phyloP scores from a whole-genome alignment of 345 rosid genomes.

The Rhizophora mangle region DNA sequence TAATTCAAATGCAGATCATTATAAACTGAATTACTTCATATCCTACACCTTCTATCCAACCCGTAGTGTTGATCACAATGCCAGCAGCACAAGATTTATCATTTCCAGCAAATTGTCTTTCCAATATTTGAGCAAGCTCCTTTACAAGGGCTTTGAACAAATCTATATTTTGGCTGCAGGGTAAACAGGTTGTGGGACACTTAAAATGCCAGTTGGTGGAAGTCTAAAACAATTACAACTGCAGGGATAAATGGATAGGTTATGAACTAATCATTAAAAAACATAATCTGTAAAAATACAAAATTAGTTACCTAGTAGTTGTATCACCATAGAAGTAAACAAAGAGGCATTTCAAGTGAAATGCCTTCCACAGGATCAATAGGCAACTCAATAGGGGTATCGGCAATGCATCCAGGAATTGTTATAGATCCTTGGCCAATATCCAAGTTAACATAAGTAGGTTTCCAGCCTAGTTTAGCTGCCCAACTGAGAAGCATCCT shows the following conservation, averaged over 20 bases:
- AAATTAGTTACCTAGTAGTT: constrained; percentile 57
- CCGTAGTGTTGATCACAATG: constrained; percentile 94
- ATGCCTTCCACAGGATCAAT: constrained; percentile 93
- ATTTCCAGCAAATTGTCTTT: constrained; percentile 67
- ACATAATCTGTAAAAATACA: neutral
- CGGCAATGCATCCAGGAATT: constrained; percentile 79
- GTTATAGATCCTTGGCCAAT: constrained; percentile 93
- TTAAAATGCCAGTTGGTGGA: neutral
- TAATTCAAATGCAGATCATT: neutral
- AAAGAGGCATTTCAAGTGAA: constrained; percentile 78
- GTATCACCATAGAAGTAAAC: constrained; percentile 82
- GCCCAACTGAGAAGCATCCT: constrained; percentile 99
- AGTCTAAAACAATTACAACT: neutral
- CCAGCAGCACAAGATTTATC: constrained; percentile 81
- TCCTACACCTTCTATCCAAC: constrained; percentile 92
- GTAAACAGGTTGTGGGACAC: neutral
- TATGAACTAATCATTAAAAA: neutral
- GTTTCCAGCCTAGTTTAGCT: constrained; percentile 87
- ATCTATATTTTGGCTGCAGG: constrained; percentile 66
- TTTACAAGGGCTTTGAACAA: constrained; percentile 68
- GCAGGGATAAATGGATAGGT: neutral
- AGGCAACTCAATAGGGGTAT: constrained; percentile 89
- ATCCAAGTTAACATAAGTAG: constrained; percentile 85
- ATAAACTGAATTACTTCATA: constrained; percentile 53
- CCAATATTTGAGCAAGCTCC: constrained; percentile 80